Evolutionary conservation across 495 filamentous ascomycete species (phyloP), one percentile per base, ranked within the genome.

Genomic region (Daldinia loculata): DNA sequence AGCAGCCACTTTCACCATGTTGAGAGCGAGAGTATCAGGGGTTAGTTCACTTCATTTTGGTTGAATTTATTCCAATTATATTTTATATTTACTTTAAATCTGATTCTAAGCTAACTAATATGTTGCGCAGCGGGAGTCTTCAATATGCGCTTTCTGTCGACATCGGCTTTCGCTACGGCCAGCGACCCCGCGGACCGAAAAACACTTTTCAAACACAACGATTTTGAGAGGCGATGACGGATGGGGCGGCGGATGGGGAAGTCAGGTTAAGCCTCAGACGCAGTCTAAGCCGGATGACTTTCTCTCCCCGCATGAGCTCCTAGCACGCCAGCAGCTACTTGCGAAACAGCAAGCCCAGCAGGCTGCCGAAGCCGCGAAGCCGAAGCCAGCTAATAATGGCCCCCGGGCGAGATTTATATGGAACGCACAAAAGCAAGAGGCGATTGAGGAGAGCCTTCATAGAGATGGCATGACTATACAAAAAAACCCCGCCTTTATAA

Each of bases 61-160:
- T 48, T 12, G 12, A 0, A 36, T 14, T 36, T 12, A 22, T 22
- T 24, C 43, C 7, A 22, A 48, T 48, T 2, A 48, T 48, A 41
- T 41, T 7, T 41, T n/a, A n/a, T n/a, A 17, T 6, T 41, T 29
- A 4, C 36, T 17, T 17, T 7, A 8, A 41, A 5, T 48, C 19
- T 19, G 41, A 19, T 12, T 12, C 24, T 6, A 24, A 51, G 50
- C 72, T 77, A 58, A 75, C 30, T 38, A 41, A 43, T 48, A n/a
- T 30, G 22, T 6, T 58, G 17, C 15, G 32, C 27, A 75, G 75
- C 61, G 63, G 48, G 75, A 76, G 17, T 61, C 65, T 65, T 77
- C 74, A 56, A 69, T 77, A 63, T 77, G 75, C 55, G 68, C 71
- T 45, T 70, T 76, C 27, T 77, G 75, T 52, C 74, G 65, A 70